Conservation (phyloP, 768 basidiomycete genomes). For the Lactarius sp. region DNA sequence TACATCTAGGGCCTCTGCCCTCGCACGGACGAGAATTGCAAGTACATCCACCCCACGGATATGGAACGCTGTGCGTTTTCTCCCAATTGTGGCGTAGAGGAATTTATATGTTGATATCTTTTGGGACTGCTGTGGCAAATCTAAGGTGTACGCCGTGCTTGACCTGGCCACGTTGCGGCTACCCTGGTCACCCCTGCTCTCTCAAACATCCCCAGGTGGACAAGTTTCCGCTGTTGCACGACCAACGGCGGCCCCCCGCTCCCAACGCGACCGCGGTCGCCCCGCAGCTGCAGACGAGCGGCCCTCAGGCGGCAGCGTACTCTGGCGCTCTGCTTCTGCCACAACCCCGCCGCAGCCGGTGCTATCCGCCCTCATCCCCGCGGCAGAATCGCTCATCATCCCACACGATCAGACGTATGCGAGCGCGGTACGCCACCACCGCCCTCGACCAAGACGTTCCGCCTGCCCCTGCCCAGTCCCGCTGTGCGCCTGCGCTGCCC, state of each 20-base stretch:
- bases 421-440: constrained; percentile 7
- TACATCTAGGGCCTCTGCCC: constrained; percentile 14
- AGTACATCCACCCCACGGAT: constrained; percentile 3
- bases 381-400: not conserved
- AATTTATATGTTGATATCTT: not conserved
- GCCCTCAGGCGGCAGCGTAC: not conserved
- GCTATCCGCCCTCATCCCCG: not conserved
- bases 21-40: not conserved
- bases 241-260: not conserved
- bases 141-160: constrained; percentile 15
- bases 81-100: no score
- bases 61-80: constrained; percentile 2
- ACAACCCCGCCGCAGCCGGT: not conserved
- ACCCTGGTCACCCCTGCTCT: not conserved
- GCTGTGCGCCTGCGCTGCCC: no score
- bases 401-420: constrained; percentile 13
- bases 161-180: constrained; percentile 14
- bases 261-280: not conserved
- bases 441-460: constrained; percentile 9
- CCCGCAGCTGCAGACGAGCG: not conserved
- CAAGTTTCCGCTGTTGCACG: not conserved
- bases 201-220: constrained; percentile 18
- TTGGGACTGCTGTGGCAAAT: not conserved
- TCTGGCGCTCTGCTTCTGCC: not conserved
- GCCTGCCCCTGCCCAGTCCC: not conserved